Conservation (phyloP, 1,284 basidiomycete species). For the Somion occarium region DNA sequence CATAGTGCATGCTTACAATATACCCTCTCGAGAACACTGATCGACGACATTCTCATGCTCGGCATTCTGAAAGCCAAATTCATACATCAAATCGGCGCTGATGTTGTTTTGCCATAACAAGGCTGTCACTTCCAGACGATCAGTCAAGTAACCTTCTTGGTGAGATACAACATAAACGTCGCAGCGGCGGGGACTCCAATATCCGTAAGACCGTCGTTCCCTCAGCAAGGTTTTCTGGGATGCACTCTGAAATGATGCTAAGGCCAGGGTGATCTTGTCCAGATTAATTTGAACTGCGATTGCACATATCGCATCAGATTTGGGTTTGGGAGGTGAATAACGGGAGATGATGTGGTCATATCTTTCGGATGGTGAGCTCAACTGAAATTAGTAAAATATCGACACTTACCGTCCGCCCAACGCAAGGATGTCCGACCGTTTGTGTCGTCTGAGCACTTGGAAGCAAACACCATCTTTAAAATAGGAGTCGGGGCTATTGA, state of each 20-base stretch:
- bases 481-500: conserved; percentile 53
- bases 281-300: conserved; percentile 76
- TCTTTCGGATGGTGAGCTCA: too few relatives aligned
- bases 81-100: conserved; percentile 86
- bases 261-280: conserved; percentile 71
- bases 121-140: conserved; percentile 73
- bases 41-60: conserved; percentile 64
- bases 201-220: conserved; percentile 79
- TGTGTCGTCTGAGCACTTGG: conserved; percentile 66
- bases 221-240: conserved; percentile 68
- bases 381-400: too few relatives aligned
- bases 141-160: conserved; percentile 68
- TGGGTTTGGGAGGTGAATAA: conserved; percentile 53
- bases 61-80: conserved; percentile 54
- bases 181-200: conserved; percentile 82
- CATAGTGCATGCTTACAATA: conserved; percentile 53
- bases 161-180: conserved; percentile 84
- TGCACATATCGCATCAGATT: conserved; percentile 54
- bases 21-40: conserved; percentile 69
- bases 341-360: conserved; percentile 72
- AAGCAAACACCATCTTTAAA: conserved; percentile 76
- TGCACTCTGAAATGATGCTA: conserved; percentile 70
- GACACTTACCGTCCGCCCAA: conserved; percentile 67
- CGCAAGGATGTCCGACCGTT: conserved; percentile 70
- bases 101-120: conserved; percentile 80